phyloP scores from a whole-genome alignment of 176 grass and related monocot genomes.

The Ananas comosus region DNA sequence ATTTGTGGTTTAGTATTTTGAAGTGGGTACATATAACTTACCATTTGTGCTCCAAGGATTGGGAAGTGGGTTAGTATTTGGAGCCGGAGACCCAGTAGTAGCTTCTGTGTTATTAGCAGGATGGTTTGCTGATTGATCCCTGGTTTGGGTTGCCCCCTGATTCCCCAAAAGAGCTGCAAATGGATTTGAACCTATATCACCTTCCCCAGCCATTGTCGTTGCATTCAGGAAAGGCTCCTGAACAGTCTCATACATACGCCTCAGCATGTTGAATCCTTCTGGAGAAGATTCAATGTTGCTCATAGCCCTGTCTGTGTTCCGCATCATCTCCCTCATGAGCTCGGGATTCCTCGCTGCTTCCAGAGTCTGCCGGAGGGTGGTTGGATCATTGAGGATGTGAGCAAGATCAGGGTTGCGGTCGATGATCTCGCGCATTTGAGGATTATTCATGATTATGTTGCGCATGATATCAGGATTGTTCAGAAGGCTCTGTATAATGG shows the following conservation, averaged over 20 bases:
- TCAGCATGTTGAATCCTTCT: slow-evolving; percentile 98
- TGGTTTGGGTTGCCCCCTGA: slow-evolving; percentile 52
- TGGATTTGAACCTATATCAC: slow-evolving; percentile 60
- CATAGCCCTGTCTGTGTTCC: slow-evolving; percentile 97
- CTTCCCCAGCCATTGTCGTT: slow-evolving; percentile 64
- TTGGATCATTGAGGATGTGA: slow-evolving; percentile 93
- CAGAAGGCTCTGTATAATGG: slow-evolving; percentile 78
- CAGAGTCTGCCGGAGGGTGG: slow-evolving; percentile 80
- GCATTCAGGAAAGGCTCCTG: slow-evolving; percentile 97
- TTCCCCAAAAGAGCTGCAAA: slow-evolving; percentile 81
- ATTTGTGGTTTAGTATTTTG: no score
- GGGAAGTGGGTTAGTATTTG: slow-evolving; percentile 92
- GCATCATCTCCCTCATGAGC: slow-evolving; percentile 99
- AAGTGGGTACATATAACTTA: slow-evolving; percentile 28
- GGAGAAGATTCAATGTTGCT: slow-evolving; percentile 96
- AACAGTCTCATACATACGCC: slow-evolving; percentile 98
- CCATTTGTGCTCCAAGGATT: slow-evolving; percentile 78
- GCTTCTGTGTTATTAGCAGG: slow-evolving; percentile 40
- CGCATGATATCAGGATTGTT: slow-evolving; percentile 94
- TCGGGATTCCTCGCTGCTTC: slow-evolving; percentile 94
- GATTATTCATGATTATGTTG: slow-evolving; percentile 97
- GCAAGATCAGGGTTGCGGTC: slow-evolving; percentile 96
- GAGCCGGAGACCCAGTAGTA: slow-evolving; percentile 55
- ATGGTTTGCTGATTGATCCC: slow-evolving; percentile 37
- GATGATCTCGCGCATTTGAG: slow-evolving; percentile 89